These are phyloP conservation scores for Coemansia aciculifera DNA, from an alignment of 192 early-diverging fungal species.

Conservation along the genomic window DNA sequence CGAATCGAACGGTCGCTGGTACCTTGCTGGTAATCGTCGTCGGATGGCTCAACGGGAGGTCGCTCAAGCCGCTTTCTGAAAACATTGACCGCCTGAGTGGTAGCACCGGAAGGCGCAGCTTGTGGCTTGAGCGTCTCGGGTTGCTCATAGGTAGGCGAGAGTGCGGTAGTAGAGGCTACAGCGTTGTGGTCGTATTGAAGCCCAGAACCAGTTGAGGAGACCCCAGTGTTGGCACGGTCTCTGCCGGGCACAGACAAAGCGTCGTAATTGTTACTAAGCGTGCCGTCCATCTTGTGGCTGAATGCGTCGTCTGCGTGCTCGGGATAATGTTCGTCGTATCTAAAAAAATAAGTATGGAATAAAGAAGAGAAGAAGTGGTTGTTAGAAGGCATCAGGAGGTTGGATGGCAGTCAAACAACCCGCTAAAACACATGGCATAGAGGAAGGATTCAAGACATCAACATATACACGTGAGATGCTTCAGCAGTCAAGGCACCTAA, in stretches of 20 bases:
- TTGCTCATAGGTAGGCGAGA: conserved; percentile 21
- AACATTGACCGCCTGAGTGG: background rate
- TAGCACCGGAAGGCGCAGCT: background rate
- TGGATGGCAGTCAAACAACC: background rate
- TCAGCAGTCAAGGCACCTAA: background rate
- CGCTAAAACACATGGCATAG: background rate
- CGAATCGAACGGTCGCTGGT: background rate
- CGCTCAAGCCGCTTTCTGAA: conserved; percentile 4
- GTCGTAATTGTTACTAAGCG: background rate
- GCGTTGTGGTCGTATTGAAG: conserved; percentile 30
- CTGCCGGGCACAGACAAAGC: background rate
- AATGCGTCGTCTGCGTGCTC: conserved; percentile 5
- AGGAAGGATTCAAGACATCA: background rate
- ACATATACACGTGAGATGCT: background rate
- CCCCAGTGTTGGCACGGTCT: conserved; percentile 31
- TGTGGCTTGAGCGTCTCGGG: conserved; percentile 1
- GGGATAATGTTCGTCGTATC: conserved; percentile 27
- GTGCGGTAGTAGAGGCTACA: conserved; percentile 41
- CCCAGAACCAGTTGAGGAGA: conserved; percentile 37
- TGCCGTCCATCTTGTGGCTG: conserved; percentile 2
- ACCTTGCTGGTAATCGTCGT: background rate
- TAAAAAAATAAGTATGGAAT: background rate
- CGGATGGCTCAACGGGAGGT: background rate
- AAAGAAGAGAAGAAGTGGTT: background rate
- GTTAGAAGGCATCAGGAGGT: background rate